Base-by-base conservation (phyloP, 495 filamentous ascomycete species). In the Astrothelium macrocarpum region DNA sequence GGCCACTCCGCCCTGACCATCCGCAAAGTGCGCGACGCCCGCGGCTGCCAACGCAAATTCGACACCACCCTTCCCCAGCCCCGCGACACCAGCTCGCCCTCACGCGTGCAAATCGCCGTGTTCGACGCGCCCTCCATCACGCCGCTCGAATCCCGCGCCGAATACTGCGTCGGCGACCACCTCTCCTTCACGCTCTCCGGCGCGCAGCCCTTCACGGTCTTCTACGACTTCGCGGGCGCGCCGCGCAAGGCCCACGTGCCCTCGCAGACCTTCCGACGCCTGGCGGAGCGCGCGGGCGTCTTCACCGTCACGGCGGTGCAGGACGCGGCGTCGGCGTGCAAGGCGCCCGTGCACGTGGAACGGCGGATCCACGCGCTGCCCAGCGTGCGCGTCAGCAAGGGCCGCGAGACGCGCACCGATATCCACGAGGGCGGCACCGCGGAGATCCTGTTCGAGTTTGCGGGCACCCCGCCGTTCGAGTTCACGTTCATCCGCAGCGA, bases 351-450 rank as follows among this genome's bases (percentile, higher is more conserved):
- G 36, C 78, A 87, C 49, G 81, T 95, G 32, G 82, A 84, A 34
- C 93, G 91, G 74, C 76, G 83, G 1, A 94, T 98, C 65, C 94
- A 96, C 71, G 85, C 88, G 62, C 87, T 98, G 79, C 94, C 94
- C 4, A 90, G 88, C 66, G 94, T 96, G 36, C 84, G 84, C 65
- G 89, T 98, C 68, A 90, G 86, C 71, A 87, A 89, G 72, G 94
- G 94, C 0, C 81, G 80, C 39, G 82, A 86, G 23, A 84, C 85
- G 12, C 83, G 86, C 53, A 87, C 95, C 32, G 94, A 97, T 70
- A 98, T 98, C 63, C 94, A 97, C 71, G 93, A 97, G 77, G 94
- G 94, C 70, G 88, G 90, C 66, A 87, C 91, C 74, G 90, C 92
- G 18, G 89, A 96, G 72, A 90, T 98, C 63, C 77, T 89, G 46